Base-by-base conservation (phyloP, 1,139 yeast species). In the Tardiomyces blankii region DNA sequence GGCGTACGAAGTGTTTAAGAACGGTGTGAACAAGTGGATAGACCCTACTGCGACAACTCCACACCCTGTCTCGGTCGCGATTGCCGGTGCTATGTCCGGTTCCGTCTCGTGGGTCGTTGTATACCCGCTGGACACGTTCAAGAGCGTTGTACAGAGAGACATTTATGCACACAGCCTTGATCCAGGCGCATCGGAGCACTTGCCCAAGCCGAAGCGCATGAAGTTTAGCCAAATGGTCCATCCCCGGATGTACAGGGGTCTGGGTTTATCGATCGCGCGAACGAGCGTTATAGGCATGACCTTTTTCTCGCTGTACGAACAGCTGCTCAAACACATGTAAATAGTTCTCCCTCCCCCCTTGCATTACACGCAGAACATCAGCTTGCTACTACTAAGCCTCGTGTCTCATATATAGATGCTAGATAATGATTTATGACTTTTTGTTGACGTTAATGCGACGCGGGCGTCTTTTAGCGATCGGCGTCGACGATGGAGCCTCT, bases 21-120 rank as follows among this genome's bases (percentile, higher is more conserved):
- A 48, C 46, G 60, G 44, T 35, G 57, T 54, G 25, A 52, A 53
- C 3, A 30, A 14, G 16, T 30, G 35, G 35, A 30, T 30, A 14
- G 52, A 40, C 44, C 19, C 38, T 27, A 13, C 11, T 58, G 2
- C 47, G 65, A 2, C 42, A 51, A 12, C 62, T 65, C 1, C 59
- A 63, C 65, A 59, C 44, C 64, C 75, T 1, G 39, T 65, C 1
- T 61, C 74, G 1, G 67, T 75, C 25, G 74, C 81, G 4, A 46
- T 81, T 2, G 85, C 93, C 0, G 95, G 95, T n/a, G 95, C 88
- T 0, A 53, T 80, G 35, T 78, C 93, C 1, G 95, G 95, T 1
- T 75, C 80, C 12, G 63, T 80, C 16, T 74, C 87, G 44, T 85
- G 94, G 93, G 63, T 77, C 1, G 61, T 78, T 1, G 79, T 85